Conservation (phyloP, 2,329 filamentous ascomycete genomes). For the Venturiaceae sp. region DNA sequence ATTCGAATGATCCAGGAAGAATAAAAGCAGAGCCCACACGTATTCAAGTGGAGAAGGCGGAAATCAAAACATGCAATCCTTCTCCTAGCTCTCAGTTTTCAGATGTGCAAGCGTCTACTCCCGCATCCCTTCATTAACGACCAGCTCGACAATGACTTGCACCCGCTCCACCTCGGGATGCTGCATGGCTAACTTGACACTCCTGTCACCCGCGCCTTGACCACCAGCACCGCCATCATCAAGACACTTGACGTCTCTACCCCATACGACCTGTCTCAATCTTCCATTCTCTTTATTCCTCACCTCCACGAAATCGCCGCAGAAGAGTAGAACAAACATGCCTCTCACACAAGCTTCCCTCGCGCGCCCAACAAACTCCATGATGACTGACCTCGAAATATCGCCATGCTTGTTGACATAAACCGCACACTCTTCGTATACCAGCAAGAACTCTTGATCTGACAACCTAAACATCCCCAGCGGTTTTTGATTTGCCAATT, state of each 20-base stretch:
- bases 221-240: slow-evolving; percentile 52
- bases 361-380: slow-evolving; percentile 97
- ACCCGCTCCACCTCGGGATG: slow-evolving; percentile 78
- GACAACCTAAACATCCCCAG: slow-evolving; percentile 94
- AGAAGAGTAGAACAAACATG: slow-evolving; percentile 85
- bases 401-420: slow-evolving; percentile 98
- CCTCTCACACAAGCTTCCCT: slow-evolving; percentile 81
- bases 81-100: neutral
- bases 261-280: slow-evolving; percentile 86
- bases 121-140: slow-evolving; percentile 79
- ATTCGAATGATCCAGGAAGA: neutral
- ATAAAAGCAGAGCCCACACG: neutral
- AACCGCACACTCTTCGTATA: slow-evolving; percentile 92
- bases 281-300: slow-evolving; percentile 93
- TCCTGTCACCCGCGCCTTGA: slow-evolving; percentile 37
- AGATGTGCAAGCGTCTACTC: slow-evolving; percentile 22
- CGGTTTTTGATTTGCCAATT: slow-evolving; percentile 73
- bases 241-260: slow-evolving; percentile 78
- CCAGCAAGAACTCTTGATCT: slow-evolving; percentile 70
- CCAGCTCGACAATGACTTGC: slow-evolving; percentile 84
- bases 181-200: slow-evolving; percentile 90
- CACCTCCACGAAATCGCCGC: slow-evolving; percentile 94
- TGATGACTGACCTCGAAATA: slow-evolving; percentile 84
- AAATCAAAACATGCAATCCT: neutral
- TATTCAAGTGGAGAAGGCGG: neutral